Percentiles rank a stretch among this genome's conserved stretches.
phyloP scores from a whole-genome alignment of 257 asterid genomes.

The Solanum stenotomum region DNA sequence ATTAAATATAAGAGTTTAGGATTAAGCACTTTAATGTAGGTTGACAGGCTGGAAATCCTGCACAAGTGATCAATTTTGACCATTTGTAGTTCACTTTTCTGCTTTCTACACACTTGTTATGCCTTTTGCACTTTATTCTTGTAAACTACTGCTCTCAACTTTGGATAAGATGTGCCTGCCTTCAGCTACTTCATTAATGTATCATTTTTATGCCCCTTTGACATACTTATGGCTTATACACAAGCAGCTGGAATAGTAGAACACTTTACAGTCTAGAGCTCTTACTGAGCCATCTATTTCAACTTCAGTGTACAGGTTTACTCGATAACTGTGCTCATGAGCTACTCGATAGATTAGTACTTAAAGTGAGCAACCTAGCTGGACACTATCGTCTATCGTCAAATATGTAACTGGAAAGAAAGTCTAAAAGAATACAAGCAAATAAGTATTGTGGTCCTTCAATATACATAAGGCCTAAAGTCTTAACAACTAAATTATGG shows the following conservation, averaged over 20 bases:
- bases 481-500: not conserved
- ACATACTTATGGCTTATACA: not conserved
- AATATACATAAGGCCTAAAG: not conserved
- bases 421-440: not conserved
- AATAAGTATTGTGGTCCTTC: not conserved
- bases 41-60: not conserved
- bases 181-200: not conserved
- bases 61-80: not conserved
- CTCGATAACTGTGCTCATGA: not conserved
- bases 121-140: not conserved
- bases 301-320: not conserved
- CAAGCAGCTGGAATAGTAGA: not conserved
- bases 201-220: not conserved
- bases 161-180: not conserved
- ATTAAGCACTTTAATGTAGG: not conserved
- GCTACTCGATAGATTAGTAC: not conserved
- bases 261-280: not conserved
- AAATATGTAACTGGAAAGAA: not conserved
- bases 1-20: slow-evolving; percentile 38
- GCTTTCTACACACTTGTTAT: not conserved
- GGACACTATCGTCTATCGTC: not conserved
- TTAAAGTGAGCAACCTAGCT: not conserved
- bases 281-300: not conserved
- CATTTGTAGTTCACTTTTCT: not conserved
- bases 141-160: not conserved